Base-by-base conservation (phyloP, 768 basidiomycete genomes). In the Mycena indigotica region DNA sequence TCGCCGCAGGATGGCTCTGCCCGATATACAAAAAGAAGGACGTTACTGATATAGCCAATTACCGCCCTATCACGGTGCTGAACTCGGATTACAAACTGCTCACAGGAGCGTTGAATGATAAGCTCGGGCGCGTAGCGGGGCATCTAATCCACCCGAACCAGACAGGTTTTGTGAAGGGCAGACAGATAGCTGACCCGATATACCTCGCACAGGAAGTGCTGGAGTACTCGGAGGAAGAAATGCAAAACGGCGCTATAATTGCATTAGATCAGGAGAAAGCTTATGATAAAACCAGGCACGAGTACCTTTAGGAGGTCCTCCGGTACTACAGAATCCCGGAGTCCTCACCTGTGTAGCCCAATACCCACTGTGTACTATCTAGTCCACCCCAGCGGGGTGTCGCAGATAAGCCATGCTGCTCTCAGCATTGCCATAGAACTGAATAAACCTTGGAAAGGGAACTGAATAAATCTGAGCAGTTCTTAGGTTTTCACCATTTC, bases 141-240 rank as follows among this genome's bases (percentile, higher is more conserved):
- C 19, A 30, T 10, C 41, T 54, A 4, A 46, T 54, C 4, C 53
- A 54, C 28, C 24, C 25, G 4, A 25, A 54, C 53, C 53, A 54
- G 41, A 29, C 53, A 2, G 71, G 70, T 0, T 74, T 75, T 3
- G 45, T 75, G 0, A 64, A 53, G 10, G 60, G 60, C 0, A 24
- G 60, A 1, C 35, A 44, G 10, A 70, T 74, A 0, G 57, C 61
- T 0, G 56, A 73, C 49, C 66, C 66, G 48, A 61, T 65, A 0
- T 6, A 56, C 1, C 66, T 73, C 0, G 45, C 70, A 0, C 38
- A 63, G 13, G 25, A 53, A 0, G 61, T 70, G 21, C 26, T 60
- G 0, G n/a, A 51, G 1, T 65, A 66, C 2, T 59, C 52, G 0
- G 53, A 64, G 40, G 0, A 46, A 4, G 50, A 39, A 24, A 55